Evolutionary conservation across 352 stramenopile species (phyloP), one percentile per base, ranked within the genome.

Genomic region (Phytophthora pseudosyringae): DNA sequence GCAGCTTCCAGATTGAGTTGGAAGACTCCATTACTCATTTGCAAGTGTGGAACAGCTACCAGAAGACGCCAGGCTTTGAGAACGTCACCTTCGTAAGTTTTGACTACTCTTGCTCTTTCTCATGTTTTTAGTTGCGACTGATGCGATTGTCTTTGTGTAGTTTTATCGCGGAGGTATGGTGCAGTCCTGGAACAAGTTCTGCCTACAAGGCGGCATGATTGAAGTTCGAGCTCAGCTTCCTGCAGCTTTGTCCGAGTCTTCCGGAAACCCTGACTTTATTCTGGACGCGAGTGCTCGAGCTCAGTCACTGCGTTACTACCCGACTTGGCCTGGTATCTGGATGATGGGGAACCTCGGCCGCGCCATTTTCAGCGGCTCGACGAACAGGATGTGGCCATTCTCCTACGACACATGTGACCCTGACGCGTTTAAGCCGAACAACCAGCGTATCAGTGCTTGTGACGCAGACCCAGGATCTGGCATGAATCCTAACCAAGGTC

Each of bases 371-470:
- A 94, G 94, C 46, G 80, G 69, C 0, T 96, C 82, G 0, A 98
- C 91, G 5, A 94, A 97, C 52, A 87, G 90, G 67, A 90, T 98
- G 58, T 98, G 95, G 94, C 96, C 96, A 3, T 99, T 95, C 86
- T 97, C 81, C 33, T 98, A 97, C 69, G 73, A 97, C 58, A 78
- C 69, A 26, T 99, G 96, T 58, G 69, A 97, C 64, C 48, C 67
- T 1, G 43, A 80, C 15, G 51, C 44, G 3, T 69, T 78, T 7
- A 12, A 52, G 5, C 51, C 71, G 12, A 67, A 35, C 25, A 81
- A 84, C 50, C 79, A 88, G 66, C 72, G 75, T 21, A 86, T 88
- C 43, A 96, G 69, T 36, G 94, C 84, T 6, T 98, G 95, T 59
- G 92, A 98, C 57, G 44, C 60, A 11, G 64, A 83, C 45, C 93